Conservation (phyloP, 306 rosid genomes). For the Comarum palustre region DNA sequence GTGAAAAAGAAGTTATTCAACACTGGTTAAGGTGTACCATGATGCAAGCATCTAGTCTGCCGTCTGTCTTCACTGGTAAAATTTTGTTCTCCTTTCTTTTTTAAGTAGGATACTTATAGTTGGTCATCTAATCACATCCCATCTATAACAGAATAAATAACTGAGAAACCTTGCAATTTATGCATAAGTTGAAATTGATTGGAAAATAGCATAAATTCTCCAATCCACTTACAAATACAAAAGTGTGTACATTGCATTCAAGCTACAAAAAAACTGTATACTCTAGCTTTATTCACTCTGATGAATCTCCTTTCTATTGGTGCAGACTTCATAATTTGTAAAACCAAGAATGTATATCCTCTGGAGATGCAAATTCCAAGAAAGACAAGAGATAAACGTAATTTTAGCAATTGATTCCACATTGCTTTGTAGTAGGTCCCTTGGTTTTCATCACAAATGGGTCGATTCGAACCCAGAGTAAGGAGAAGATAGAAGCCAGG, state of each 20-base stretch:
- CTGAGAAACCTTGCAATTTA: neutral
- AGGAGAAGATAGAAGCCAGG: slow-evolving; percentile 90
- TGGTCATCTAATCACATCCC: neutral
- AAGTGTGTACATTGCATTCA: slow-evolving; percentile 44
- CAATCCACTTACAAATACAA: slow-evolving; percentile 55
- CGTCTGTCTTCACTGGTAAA: slow-evolving; percentile 22
- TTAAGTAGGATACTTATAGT: neutral
- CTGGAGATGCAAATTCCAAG: slow-evolving; percentile 36
- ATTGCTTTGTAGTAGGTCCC: slow-evolving; percentile 78
- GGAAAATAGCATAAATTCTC: slow-evolving; percentile 27
- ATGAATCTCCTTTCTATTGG: slow-evolving; percentile 32
- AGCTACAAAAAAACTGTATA: slow-evolving; percentile 50
- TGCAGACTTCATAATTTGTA: slow-evolving; percentile 30
- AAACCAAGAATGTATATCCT: slow-evolving; percentile 46
- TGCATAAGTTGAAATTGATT: slow-evolving; percentile 18
- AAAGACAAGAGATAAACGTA: slow-evolving; percentile 21
- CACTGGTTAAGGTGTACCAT: slow-evolving; percentile 23
- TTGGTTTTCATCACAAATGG: slow-evolving; percentile 82
- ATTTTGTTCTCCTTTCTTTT: neutral
- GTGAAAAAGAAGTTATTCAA: slow-evolving; percentile 44
- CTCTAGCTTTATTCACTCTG: slow-evolving; percentile 48
- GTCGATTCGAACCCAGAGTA: slow-evolving; percentile 94
- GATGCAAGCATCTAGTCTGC: slow-evolving; percentile 23
- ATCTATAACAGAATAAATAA: neutral
- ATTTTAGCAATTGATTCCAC: slow-evolving; percentile 85